phyloP scores from a whole-genome alignment of 306 rosid species.

The Arachis stenosperma region DNA sequence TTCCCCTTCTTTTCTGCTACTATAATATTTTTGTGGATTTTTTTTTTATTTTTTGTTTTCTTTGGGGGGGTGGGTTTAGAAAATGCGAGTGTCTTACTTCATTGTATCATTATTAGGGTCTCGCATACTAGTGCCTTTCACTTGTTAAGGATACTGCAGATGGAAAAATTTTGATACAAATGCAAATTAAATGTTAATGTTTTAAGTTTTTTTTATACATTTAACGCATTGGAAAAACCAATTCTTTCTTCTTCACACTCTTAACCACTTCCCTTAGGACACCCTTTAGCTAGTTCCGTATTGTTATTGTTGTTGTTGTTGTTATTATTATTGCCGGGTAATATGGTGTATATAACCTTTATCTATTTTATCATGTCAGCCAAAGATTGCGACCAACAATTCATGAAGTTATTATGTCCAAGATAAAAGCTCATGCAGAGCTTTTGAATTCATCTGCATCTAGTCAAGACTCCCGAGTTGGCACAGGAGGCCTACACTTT shows the following conservation, averaged over 20 bases:
- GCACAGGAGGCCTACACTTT: conserved; percentile 65
- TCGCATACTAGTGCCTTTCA: no score
- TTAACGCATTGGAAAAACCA: no score
- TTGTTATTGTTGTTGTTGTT: conserved; percentile 12
- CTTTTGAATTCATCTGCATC: conserved; percentile 69
- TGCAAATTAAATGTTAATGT: no score
- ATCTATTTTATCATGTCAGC: conserved; percentile 59
- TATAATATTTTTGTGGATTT: not conserved
- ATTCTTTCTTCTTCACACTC: no score
- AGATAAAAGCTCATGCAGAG: conserved; percentile 80
- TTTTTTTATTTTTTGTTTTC: no score
- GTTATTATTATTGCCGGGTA: conserved; percentile 31
- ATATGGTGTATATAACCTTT: conserved; percentile 40
- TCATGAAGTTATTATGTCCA: conserved; percentile 86
- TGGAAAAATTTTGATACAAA: no score
- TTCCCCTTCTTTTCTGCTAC: not conserved
- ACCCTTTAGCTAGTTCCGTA: no score
- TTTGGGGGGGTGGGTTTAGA: not conserved
- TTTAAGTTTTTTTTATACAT: no score
- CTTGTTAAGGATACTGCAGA: no score
- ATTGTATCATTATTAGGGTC: not conserved
- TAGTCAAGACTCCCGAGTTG: conserved; percentile 62
- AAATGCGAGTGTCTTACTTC: conserved; percentile 13
- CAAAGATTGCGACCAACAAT: conserved; percentile 96
- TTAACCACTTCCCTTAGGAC: no score